phyloP scores from a whole-genome alignment of 2,329 filamentous ascomycete genomes.

The Zymoseptoria tritici region DNA sequence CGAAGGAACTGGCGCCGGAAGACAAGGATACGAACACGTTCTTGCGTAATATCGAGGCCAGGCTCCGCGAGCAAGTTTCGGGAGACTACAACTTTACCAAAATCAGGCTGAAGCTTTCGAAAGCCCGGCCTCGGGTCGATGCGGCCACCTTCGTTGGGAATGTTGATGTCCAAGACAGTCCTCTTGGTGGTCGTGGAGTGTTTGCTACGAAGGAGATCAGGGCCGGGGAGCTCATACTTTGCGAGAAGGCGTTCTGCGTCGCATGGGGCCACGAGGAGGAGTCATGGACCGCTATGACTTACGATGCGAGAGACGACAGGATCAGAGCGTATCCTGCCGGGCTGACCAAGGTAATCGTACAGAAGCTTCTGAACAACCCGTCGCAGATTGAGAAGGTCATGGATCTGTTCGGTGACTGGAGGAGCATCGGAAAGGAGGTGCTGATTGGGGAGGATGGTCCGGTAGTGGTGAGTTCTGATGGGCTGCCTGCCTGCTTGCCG shows the following conservation, averaged over 20 bases:
- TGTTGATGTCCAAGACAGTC: slow-evolving; percentile 13
- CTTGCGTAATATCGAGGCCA: slow-evolving; percentile 5
- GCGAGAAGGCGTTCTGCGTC: slow-evolving; percentile 26
- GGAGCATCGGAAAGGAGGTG: slow-evolving; percentile 6
- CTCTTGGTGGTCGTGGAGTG: slow-evolving; percentile 34
- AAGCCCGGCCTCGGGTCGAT: slow-evolving; percentile 10
- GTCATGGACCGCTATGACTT: slow-evolving; percentile 39
- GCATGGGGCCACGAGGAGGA: slow-evolving; percentile 12
- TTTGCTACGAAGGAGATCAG: slow-evolving; percentile 35
- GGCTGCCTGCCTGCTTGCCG: too few species aligned
- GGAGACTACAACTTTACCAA: slow-evolving; percentile 20
- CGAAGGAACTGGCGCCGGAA: slow-evolving; percentile 8
- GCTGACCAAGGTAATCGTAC: slow-evolving; percentile 27
- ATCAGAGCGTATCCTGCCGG: slow-evolving; percentile 18
- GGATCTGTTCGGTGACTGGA: slow-evolving; percentile 9
- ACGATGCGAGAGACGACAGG: slow-evolving; percentile 27
- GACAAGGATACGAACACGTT: slow-evolving; percentile 9
- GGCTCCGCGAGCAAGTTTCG: slow-evolving; percentile 13
- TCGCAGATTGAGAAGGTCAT: slow-evolving; percentile 23
- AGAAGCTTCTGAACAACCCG: slow-evolving; percentile 36
- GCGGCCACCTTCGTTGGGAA: slow-evolving; percentile 12
- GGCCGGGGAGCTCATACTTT: slow-evolving; percentile 36
- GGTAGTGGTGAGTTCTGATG: slow-evolving; percentile 18
- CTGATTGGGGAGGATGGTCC: slow-evolving; percentile 29
- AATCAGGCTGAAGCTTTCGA: slow-evolving; percentile 8